Evolutionary conservation across 1,139 yeast species (phyloP).

Genomic region (Blastobotrys proliferans): DNA sequence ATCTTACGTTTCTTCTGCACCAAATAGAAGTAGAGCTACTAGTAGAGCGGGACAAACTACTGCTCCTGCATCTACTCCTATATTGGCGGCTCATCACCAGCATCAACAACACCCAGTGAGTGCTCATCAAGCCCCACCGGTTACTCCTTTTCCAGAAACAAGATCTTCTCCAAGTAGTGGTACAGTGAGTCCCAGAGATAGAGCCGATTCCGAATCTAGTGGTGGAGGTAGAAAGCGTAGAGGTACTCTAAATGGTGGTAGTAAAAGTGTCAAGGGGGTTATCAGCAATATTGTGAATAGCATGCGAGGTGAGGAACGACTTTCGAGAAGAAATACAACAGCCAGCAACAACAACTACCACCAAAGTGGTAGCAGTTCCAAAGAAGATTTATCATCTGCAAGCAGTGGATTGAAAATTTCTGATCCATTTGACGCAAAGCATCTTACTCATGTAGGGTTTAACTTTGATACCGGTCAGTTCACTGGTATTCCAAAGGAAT

Average conservation of each 20-base stretch:
- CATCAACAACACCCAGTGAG: constrained; percentile 2
- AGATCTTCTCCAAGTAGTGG: constrained; percentile 7
- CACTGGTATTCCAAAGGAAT: constrained; percentile 86
- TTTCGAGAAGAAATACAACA: constrained; percentile 10
- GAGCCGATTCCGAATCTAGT: constrained; percentile 12
- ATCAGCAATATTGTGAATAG: constrained; percentile 47
- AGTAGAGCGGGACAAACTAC: constrained; percentile 26
- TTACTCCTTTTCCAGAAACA: neutral
- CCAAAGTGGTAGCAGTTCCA: neutral
- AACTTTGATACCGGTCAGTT: constrained; percentile 79
- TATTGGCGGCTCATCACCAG: constrained; percentile 1
- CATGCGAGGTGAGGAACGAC: constrained; percentile 32
- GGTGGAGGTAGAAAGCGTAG: constrained; percentile 20
- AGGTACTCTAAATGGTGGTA: constrained; percentile 26
- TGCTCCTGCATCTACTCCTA: constrained; percentile 17
- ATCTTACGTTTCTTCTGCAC: constrained; percentile 16
- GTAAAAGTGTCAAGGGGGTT: constrained; percentile 47
- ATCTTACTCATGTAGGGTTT: constrained; percentile 89
- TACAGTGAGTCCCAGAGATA: constrained; percentile 10
- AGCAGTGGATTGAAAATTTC: constrained; percentile 55
- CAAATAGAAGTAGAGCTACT: constrained; percentile 24
- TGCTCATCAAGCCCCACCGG: neutral
- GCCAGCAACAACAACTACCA: neutral
- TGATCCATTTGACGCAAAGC: constrained; percentile 85
- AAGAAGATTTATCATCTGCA: constrained; percentile 1